Base-by-base conservation (phyloP, 2,329 filamentous ascomycete species). In the Pseudocercospora pini-densiflorae region DNA sequence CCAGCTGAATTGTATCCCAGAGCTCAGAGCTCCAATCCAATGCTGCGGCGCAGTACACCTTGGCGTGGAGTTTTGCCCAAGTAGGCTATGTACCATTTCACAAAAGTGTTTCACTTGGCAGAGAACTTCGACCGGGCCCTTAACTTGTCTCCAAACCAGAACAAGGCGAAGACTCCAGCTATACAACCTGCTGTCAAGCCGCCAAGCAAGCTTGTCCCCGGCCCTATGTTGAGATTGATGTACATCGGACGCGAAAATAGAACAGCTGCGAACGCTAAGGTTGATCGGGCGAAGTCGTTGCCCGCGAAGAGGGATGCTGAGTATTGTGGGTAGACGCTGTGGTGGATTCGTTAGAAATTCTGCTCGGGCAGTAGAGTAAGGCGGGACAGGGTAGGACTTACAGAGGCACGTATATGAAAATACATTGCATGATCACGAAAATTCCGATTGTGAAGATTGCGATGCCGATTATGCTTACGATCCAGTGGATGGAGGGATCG, bases 231-330 rank as follows among this genome's bases (percentile, higher is more conserved):
- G 5, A 90, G 72, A 70, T 88, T 87, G 16, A 78, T 76, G 64
- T 85, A 90, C 62, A 90, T 80, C 5, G 88, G 88, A 55, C 84
- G 81, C 0, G 85, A 83, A 71, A 89, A 90, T 21, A 90, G 77
- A 54, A 90, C 83, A 27, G 85, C 85, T 0, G 83, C 87, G 60
- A 85, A 87, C 6, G 88, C 89, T 2, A 90, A 77, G 1, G 86
- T 83, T 31, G 81, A 84, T 47, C 86, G 81, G 76, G 85, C 83
- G 74, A 88, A 86, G 78, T 88, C 87, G 72, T 88, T 89, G 5
- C 82, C 86, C 0, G 87, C 87, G 72, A 89, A 88, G 23, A 89
- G 77, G 58, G 81, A 85, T 43, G 87, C 86, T 0, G 86, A 86
- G 72, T 81, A 80, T 65, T 77, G 75, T 6, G 80, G 79, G 68